Conservation (phyloP, 768 basidiomycete genomes). For the Cubamyces lactineus region DNA sequence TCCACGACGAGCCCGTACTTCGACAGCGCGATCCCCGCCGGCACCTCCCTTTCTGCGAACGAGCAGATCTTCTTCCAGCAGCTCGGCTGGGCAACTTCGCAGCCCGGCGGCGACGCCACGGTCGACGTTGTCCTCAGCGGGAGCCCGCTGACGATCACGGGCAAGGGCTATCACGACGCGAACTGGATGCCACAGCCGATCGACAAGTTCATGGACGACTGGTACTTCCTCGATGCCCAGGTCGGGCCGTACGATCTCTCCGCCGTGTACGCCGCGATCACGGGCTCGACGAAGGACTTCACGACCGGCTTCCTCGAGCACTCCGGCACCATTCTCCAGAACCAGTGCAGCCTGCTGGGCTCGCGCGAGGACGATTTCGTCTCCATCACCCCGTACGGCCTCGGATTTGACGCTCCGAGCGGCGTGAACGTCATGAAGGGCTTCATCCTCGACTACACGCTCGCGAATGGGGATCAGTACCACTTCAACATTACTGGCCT, state of each 20-base stretch:
- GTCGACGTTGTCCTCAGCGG: slow-evolving; percentile 29
- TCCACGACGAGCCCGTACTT: slow-evolving; percentile 29
- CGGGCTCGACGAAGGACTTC: slow-evolving; percentile 23
- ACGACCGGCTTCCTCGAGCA: slow-evolving; percentile 32
- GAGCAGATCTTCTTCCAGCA: slow-evolving; percentile 30
- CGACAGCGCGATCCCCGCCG: slow-evolving; percentile 7
- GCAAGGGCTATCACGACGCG: slow-evolving; percentile 32
- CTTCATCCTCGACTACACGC: slow-evolving; percentile 28
- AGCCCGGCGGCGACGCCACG: slow-evolving; percentile 26
- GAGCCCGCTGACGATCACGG: slow-evolving; percentile 26
- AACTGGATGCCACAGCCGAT: slow-evolving; percentile 30
- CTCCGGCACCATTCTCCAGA: slow-evolving; percentile 30
- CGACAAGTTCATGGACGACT: slow-evolving; percentile 26
- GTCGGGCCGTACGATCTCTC: slow-evolving; percentile 31
- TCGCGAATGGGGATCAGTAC: slow-evolving; percentile 27
- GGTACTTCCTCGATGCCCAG: slow-evolving; percentile 30
- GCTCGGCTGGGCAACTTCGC: slow-evolving; percentile 30
- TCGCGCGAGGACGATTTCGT: slow-evolving; percentile 23
- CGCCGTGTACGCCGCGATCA: slow-evolving; percentile 22
- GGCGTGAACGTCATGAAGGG: slow-evolving; percentile 27
- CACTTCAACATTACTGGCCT: slow-evolving; percentile 28
- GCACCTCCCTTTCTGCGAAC: slow-evolving; percentile 16
- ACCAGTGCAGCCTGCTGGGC: slow-evolving; percentile 31
- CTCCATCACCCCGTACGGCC: slow-evolving; percentile 26
- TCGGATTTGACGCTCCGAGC: slow-evolving; percentile 12